Base-by-base conservation (phyloP, 805 yeast genomes). In the Priceomyces fermenticarens region DNA sequence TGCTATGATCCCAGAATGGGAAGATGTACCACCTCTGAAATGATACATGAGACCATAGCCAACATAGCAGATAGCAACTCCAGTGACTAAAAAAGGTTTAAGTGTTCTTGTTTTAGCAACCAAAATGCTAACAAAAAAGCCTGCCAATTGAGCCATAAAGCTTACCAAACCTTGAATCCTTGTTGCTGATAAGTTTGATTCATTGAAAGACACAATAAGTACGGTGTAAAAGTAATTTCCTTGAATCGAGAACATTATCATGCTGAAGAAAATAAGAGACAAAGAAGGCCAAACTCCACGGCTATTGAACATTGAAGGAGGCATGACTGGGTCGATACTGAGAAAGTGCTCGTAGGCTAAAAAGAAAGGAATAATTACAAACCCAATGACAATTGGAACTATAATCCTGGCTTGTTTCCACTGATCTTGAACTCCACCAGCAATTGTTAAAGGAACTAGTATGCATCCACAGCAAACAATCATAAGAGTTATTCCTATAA, bases 171-270 rank as follows among this genome's bases (percentile, higher is more conserved):
- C 37, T 3, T 40, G 35, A 30, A 52, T 48, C 31, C 49, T 44
- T 23, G 52, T 46, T 35, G 56, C 49, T 8, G 88, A 78, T 27
- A 63, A 67, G 35, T 69, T 57, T 10, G 80, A 63, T 55, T 81
- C 81, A 53, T 78, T 65, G 53, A 83, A 75, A 3, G 83, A 82
- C 27, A 84, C 86, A 33, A 79, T 53, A 45, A 85, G 65, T 13
- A 83, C 83, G 0, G 89, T 74, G 61, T 80, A 83, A 57, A 85
- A 57, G 58, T 74, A 85, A 51, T 80, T 70, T 23, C 59, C 44
- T 59, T 86, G 91, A 16, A 80, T 70, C 42, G 90, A 88, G 12
- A 36, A 43, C 16, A 52, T 45, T 32, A 40, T 39, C 34, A 48
- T 45, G 35, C 44, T 42, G 26, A 48, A 28, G 36, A 49, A 38